Evolutionary conservation across 2,329 filamentous ascomycete species (phyloP).

Genomic region (Furcasterigmium sp.): DNA sequence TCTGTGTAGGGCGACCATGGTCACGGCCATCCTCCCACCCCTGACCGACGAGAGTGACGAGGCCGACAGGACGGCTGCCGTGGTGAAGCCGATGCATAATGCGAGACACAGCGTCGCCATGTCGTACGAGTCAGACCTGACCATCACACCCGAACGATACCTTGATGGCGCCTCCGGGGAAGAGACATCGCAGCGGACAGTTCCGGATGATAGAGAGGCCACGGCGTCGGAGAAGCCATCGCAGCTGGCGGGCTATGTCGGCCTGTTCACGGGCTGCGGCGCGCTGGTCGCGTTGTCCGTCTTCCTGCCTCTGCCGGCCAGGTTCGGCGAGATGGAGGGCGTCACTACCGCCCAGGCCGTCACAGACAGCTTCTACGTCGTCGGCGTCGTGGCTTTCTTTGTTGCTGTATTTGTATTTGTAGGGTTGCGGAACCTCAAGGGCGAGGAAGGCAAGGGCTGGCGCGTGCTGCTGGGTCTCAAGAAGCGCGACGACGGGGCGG

Average conservation of each 20-base stretch:
- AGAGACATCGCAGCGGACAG: background rate
- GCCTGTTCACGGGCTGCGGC: conserved; percentile 86
- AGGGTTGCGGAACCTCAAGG: conserved; percentile 63
- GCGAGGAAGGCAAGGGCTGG: conserved; percentile 76
- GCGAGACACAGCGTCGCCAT: conserved; percentile 55
- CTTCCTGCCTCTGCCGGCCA: conserved; percentile 83
- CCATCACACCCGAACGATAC: conserved; percentile 65
- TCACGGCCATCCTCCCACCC: conserved; percentile 84
- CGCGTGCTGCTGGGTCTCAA: conserved; percentile 44
- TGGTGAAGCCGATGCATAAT: conserved; percentile 29
- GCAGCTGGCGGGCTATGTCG: conserved; percentile 79
- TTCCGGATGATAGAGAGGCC: background rate
- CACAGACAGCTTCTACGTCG: conserved; percentile 81
- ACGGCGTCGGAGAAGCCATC: conserved; percentile 40
- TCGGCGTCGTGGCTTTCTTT: conserved; percentile 64
- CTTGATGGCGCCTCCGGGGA: conserved; percentile 28
- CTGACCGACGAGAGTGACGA: conserved; percentile 48
- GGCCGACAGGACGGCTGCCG: conserved; percentile 15
- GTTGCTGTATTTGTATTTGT: conserved; percentile 74
- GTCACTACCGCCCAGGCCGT: conserved; percentile 70
- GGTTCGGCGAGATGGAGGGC: conserved; percentile 67
- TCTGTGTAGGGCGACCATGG: conserved; percentile 71
- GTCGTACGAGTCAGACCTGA: conserved; percentile 68
- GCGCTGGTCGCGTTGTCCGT: conserved; percentile 76
- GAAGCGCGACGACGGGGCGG: conserved; percentile 15